Evolutionary conservation across 2,329 filamentous ascomycete genomes (phyloP).

Genomic region (Fusarium illudens): DNA sequence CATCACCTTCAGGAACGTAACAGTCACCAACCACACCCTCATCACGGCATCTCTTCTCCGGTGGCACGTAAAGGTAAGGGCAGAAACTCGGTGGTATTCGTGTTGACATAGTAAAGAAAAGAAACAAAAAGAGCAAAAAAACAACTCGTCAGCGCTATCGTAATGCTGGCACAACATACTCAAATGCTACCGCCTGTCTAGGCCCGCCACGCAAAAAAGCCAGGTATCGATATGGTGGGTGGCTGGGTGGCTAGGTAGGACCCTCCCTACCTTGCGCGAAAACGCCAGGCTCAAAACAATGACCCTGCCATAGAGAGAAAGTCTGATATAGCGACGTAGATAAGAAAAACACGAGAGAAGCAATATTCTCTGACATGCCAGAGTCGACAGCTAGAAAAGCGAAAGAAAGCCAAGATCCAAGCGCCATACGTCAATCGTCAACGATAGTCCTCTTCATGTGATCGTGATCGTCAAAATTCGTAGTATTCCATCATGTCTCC

Average conservation of each 20-base stretch:
- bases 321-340: constrained; percentile 8
- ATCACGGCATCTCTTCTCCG: neutral
- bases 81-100: neutral
- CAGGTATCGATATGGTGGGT: neutral
- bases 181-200: constrained; percentile 22
- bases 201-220: constrained; percentile 4
- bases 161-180: constrained; percentile 24
- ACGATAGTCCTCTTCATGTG: constrained; percentile 18
- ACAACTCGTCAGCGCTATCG: constrained; percentile 9
- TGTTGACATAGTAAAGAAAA: neutral
- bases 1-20: constrained; percentile 7
- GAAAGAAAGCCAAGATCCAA: constrained; percentile 18
- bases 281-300: constrained; percentile 21
- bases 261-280: constrained; percentile 6
- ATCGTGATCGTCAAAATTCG: constrained; percentile 33
- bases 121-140: neutral
- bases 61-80: neutral
- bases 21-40: neutral
- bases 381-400: constrained; percentile 5
- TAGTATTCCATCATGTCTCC: constrained; percentile 10
- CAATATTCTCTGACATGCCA: constrained; percentile 7
- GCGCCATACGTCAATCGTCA: constrained; percentile 24
- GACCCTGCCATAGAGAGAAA: neutral
- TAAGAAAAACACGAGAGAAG: constrained; percentile 3
- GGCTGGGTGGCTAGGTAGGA: neutral